Percentiles rank a stretch among this genome's conserved stretches.
phyloP scores from a whole-genome alignment of 495 filamentous ascomycete genomes.

The Aspergillus baeticus region DNA sequence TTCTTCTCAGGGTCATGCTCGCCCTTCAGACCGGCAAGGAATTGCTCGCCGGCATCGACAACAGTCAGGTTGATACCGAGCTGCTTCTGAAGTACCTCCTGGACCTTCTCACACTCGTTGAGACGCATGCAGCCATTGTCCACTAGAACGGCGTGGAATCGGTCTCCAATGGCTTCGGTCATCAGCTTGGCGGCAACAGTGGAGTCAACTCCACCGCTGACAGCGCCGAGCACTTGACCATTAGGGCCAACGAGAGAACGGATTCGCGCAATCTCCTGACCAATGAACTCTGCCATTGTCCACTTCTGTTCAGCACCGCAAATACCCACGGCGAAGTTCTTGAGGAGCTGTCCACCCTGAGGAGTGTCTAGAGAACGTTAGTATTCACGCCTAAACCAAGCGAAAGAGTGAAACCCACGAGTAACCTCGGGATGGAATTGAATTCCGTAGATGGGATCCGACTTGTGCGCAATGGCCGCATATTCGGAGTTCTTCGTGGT shows the following conservation, averaged over 20 bases:
- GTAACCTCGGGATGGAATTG: slow-evolving; percentile 90
- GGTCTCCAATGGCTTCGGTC: slow-evolving; percentile 76
- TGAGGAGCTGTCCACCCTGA: slow-evolving; percentile 46
- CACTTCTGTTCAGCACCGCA: slow-evolving; percentile 73
- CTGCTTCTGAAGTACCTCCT: slow-evolving; percentile 70
- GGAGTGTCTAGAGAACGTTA: slow-evolving; percentile 46
- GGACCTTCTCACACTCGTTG: slow-evolving; percentile 77
- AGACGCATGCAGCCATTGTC: slow-evolving; percentile 87
- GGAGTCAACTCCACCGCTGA: slow-evolving; percentile 88
- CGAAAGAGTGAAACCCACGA: slow-evolving; percentile 3
- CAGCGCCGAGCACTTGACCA: slow-evolving; percentile 81
- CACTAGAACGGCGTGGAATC: slow-evolving; percentile 87
- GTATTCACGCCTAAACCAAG: neutral
- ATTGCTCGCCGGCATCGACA: slow-evolving; percentile 73
- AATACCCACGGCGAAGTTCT: slow-evolving; percentile 80
- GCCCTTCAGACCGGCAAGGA: slow-evolving; percentile 72
- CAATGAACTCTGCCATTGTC: slow-evolving; percentile 79
- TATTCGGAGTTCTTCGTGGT: slow-evolving; percentile 72
- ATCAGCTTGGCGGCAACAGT: slow-evolving; percentile 87
- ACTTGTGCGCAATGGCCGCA: slow-evolving; percentile 76
- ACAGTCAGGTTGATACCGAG: slow-evolving; percentile 91
- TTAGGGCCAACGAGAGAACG: slow-evolving; percentile 71
- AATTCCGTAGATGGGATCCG: slow-evolving; percentile 61
- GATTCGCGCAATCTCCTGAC: slow-evolving; percentile 76
- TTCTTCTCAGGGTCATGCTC: slow-evolving; percentile 85